Evolutionary conservation across 192 early-diverging fungal species (phyloP), one percentile per base, ranked within the genome.

Genomic region (Phlyctochytrium planicorne): DNA sequence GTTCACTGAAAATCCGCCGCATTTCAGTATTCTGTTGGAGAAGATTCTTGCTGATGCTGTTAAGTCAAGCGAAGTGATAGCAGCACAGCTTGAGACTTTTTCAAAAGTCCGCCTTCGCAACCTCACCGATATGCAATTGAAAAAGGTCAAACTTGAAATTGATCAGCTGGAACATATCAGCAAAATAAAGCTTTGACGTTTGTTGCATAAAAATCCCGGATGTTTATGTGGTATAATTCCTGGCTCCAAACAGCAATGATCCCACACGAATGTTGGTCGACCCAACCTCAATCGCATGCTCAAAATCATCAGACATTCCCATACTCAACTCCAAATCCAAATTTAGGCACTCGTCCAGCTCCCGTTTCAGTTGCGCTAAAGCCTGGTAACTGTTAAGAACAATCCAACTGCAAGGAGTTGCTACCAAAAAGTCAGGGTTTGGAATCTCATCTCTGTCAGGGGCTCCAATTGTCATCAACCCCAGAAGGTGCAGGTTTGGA

Each of bases 281-380:
- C 34, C 96, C 97, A 32, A 89, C 82, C 33, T 84, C 74, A 56
- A 99, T 81, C 2, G 96, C 96, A 34, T 85, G 78, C 60, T 87
- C 84, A 85, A 89, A 98, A 76, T 99, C 96, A 70, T 87, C 90
- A 27, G 95, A 97, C 97, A 99, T 99, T 35, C 97, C 97, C 95
- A 97, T 96, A 74, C 91, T 93, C 57, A 96, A 77, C 75, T 93
- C 91, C 40, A 97, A 72, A 6, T 69, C 66, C 14, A 35, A 2
- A 29, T 30, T 52, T 10, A 55, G 20, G 75, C 63, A 52, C 12
- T 32, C 68, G 55, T 56, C 30, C 1, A 65, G 40, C 25, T 31
- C 35, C 17, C 33, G 10, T 66, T 72, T 70, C 32, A 55, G 65
- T 3, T 65, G 6, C n/a, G 17, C 47, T 29, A 78, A 36, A 27